Conservation (phyloP, 441 rosid species). For the Kokia cookei region DNA sequence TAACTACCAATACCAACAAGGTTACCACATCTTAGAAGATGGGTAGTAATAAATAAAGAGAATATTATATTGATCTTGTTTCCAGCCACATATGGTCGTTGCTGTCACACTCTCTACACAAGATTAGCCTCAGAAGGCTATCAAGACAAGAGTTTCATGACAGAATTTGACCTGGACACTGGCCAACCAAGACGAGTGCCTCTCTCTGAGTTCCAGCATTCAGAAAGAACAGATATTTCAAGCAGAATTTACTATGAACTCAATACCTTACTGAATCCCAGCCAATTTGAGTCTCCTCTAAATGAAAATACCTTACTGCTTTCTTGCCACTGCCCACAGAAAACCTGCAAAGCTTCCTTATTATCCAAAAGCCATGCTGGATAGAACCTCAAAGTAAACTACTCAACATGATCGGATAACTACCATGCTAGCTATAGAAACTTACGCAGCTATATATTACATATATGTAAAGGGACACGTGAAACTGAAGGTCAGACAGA, state of each 20-base stretch:
- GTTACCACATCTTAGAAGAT: background rate
- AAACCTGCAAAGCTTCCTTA: conserved; percentile 31
- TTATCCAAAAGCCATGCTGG: background rate
- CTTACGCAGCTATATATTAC: background rate
- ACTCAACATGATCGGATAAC: background rate
- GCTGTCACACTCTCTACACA: background rate
- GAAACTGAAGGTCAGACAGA: background rate
- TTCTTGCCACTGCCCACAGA: conserved; percentile 49
- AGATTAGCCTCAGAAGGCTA: background rate
- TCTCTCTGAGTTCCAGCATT: background rate
- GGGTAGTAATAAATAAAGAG: background rate
- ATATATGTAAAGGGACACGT: background rate
- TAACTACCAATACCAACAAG: background rate
- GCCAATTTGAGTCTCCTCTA: conserved; percentile 74
- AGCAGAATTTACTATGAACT: background rate
- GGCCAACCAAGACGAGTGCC: background rate
- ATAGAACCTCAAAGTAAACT: background rate
- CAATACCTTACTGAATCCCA: conserved; percentile 58
- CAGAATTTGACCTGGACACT: background rate
- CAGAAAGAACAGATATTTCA: background rate
- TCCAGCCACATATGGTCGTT: background rate
- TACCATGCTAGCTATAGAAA: background rate
- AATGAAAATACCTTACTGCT: conserved; percentile 39
- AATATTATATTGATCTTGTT: background rate
- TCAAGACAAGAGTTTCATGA: background rate